Base-by-base conservation (phyloP, 164 flowering plant species). In the Amborella trichopoda region DNA sequence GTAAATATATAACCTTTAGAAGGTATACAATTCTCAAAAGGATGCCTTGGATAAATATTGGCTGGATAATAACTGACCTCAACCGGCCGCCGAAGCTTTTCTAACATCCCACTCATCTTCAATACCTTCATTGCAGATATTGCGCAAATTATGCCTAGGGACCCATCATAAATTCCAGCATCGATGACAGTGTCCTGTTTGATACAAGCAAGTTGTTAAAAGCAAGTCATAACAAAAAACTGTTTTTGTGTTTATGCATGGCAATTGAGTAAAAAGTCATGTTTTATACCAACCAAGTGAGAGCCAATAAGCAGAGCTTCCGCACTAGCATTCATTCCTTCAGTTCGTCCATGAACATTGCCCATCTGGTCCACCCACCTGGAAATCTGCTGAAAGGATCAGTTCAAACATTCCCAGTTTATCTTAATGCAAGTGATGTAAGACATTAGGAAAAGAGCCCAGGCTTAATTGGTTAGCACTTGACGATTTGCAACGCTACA, bases 301-400 rank as follows among this genome's bases (percentile, higher is more conserved):
- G 99, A 93, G 48, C 99, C 99, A 61, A 93, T 73, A 57, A 93
- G 48, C 37, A 88, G 53, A 48, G 91, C 86, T 48, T 70, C 66
- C 5, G 83, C 78, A 67, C 65, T 76, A 60, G 81, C 46, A 65
- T 84, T 78, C 55, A 52, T 58, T 48, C 90, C 85, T 32, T 82
- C 89, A 54, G 56, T 52, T 48, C 99, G 88, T 50, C 99, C 99
- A 69, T 93, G 99, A 37, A 93, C 67, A 59, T 93, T 93, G 9
- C 99, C 99, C 82, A 93, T 74, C 33, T 54, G 66, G 59, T 93
- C 99, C 41, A 84, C 71, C 99, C 96, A 93, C 62, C 99, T 93
- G 69, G 28, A 69, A 61, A 51, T 27, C n/a, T n/a, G n/a, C n/a
- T n/a, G n/a, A n/a, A n/a, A n/a, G n/a, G n/a, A n/a, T n/a, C n/a